A percentile compares a stretch with the other conserved stretches of the same genome.
Conservation (phyloP, 2,329 filamentous ascomycete species). For the Trichophyton rubrum region DNA sequence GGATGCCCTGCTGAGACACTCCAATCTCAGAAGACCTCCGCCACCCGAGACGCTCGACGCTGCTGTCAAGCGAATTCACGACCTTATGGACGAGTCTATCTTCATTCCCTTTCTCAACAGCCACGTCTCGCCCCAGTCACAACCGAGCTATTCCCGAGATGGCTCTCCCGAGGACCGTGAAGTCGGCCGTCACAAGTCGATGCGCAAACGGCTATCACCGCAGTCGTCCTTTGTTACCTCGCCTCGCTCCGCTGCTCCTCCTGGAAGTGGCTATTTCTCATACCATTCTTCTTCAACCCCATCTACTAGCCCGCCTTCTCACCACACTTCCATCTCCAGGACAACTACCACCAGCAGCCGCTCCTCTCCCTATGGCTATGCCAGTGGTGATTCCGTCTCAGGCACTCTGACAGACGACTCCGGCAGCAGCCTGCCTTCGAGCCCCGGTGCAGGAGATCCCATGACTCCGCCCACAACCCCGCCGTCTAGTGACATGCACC, state of each 20-base stretch:
- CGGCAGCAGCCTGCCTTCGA: slow-evolving; percentile 31
- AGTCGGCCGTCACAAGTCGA: slow-evolving; percentile 10
- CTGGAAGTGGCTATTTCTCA: slow-evolving; percentile 11
- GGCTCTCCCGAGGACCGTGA: slow-evolving; percentile 8
- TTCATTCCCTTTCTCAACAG: slow-evolving; percentile 81
- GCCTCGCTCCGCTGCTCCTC: slow-evolving; percentile 6
- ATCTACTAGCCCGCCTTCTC: slow-evolving; percentile 20
- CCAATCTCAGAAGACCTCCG: slow-evolving; percentile 47
- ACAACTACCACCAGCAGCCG: slow-evolving; percentile 18
- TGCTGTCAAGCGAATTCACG: slow-evolving; percentile 78
- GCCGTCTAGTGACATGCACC: slow-evolving; percentile 32
- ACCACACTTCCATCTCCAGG: slow-evolving; percentile 19
- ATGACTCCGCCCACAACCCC: slow-evolving; percentile 43
- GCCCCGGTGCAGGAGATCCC: slow-evolving; percentile 30
- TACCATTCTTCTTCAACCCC: slow-evolving; percentile 24
- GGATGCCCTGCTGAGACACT: slow-evolving; percentile 59
- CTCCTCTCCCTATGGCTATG: slow-evolving; percentile 25
- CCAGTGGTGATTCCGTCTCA: slow-evolving; percentile 28
- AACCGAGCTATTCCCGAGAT: slow-evolving; percentile 2
- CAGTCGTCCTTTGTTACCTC: slow-evolving; percentile 14
- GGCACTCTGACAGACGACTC: slow-evolving; percentile 37
- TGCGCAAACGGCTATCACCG: slow-evolving; percentile 12
- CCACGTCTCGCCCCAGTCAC: slow-evolving; percentile 20
- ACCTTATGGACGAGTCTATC: slow-evolving; percentile 95
- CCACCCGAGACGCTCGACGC: slow-evolving; percentile 67